These are phyloP conservation scores for Ogataea thermomethanolica DNA, from an alignment of 805 yeast species.

Conservation along the genomic window DNA sequence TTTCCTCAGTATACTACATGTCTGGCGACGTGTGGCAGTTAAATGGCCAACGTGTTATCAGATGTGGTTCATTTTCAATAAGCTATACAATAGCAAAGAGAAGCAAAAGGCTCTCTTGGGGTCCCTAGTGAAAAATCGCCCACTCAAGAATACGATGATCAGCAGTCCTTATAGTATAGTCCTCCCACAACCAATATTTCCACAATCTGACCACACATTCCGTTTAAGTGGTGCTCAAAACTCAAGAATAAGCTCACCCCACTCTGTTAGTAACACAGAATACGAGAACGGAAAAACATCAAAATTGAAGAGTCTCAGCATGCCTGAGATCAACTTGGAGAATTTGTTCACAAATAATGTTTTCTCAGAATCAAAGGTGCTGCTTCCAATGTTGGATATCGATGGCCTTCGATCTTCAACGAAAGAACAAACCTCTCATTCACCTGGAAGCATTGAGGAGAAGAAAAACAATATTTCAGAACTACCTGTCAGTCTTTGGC, in stretches of 20 bases:
- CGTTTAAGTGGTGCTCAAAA: not conserved
- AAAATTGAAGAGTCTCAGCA: constrained; percentile 12
- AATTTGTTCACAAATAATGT: constrained; percentile 27
- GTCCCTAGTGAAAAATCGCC: constrained; percentile 8
- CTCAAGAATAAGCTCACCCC: not conserved
- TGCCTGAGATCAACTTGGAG: constrained; percentile 21
- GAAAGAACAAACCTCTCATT: not conserved
- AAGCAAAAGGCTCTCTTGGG: constrained; percentile 15
- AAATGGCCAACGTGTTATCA: constrained; percentile 55
- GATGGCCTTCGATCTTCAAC: constrained; percentile 2
- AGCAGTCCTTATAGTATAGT: constrained; percentile 13
- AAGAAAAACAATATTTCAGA: constrained; percentile 2
- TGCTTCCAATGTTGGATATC: constrained; percentile 19
- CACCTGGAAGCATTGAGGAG: not conserved
- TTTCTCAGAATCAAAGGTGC: constrained; percentile 20
- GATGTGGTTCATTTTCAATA: constrained; percentile 49
- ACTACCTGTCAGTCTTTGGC: constrained; percentile 19
- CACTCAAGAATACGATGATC: constrained; percentile 10
- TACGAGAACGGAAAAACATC: constrained; percentile 1
- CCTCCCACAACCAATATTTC: constrained; percentile 9
- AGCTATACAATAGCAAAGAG: constrained; percentile 33
- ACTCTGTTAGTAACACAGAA: no score
- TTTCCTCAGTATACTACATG: constrained; percentile 24
- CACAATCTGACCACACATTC: not conserved
- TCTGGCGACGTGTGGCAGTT: constrained; percentile 40